Conservation (phyloP, 1,284 basidiomycete species). For the Ganoderma lucidum region DNA sequence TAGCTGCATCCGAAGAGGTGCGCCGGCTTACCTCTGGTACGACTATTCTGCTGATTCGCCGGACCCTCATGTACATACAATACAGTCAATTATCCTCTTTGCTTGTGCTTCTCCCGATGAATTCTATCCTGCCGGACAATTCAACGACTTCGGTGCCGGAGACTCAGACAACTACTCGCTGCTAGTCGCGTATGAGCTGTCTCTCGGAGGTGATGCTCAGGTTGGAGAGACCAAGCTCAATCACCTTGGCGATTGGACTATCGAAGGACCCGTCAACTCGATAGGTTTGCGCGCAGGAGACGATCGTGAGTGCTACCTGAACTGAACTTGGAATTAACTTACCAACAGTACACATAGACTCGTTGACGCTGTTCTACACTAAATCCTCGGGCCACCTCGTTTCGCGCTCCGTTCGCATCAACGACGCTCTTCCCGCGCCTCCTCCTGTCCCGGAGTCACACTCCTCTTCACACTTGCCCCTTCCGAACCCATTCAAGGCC, state of each 20-base stretch:
- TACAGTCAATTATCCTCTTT: conserved; percentile 45
- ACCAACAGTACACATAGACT: conserved; percentile 24
- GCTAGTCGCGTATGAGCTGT: conserved; percentile 56
- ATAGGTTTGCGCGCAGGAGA: conserved; percentile 52
- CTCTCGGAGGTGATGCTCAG: conserved; percentile 44
- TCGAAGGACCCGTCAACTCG: conserved; percentile 55
- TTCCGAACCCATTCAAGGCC: conserved; percentile 67
- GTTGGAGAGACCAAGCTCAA: conserved; percentile 51
- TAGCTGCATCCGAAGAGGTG: conserved; percentile 55
- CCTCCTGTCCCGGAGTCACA: conserved; percentile 26
- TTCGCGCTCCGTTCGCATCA: conserved; percentile 30
- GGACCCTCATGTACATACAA: conserved; percentile 16
- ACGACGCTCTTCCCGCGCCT: conserved; percentile 21
- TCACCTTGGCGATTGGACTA: conserved; percentile 61
- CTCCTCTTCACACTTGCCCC: conserved; percentile 41
- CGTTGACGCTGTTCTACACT: conserved; percentile 37
- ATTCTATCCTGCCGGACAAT: conserved; percentile 43
- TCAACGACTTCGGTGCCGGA: conserved; percentile 38
- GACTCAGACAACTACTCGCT: conserved; percentile 50
- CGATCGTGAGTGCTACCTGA: conserved; percentile 49
- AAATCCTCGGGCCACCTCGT: conserved; percentile 34
- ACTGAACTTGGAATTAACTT: conserved; percentile 20
- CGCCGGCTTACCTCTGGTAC: conserved; percentile 26
- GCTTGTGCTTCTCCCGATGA: conserved; percentile 54
- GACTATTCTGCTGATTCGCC: conserved; percentile 10